Base-by-base conservation (phyloP, 495 filamentous ascomycete genomes). In the Penicillium robsamsonii region DNA sequence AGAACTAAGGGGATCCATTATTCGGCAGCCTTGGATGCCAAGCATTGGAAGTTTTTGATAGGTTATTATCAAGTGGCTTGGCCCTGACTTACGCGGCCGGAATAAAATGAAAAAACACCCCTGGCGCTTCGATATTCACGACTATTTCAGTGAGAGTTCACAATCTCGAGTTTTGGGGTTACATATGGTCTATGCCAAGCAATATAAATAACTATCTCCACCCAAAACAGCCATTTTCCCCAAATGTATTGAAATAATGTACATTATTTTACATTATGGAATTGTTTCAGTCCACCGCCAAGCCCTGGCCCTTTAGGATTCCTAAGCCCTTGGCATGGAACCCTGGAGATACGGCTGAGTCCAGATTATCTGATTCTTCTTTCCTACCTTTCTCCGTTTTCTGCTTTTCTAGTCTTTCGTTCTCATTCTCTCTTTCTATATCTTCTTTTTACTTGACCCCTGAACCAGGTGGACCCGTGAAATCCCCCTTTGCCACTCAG, bases 21-120 rank as follows among this genome's bases (percentile, higher is more conserved):
- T 54, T 52, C 50, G 50, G 50, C 10, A 51, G 46, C 46, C 40
- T 57, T 54, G 9, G 31, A 25, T 52, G 42, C 52, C 52, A 54
- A 54, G 52, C 24, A 12, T 10, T 12, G 13, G 20, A n/a, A 13
- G 13, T 25, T 9, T 45, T 44, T 37, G 11, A 22, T 31, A 33
- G n/a, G 42, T 46, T 33, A 27, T 5, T 27, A 27, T 3, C 18
- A 30, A 15, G 50, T 27, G 50, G 18, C 51, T 53, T 53, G 51
- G 51, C 30, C n/a, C 12, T 22, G 1, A 52, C 40, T 24, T 43
- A 52, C 50, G 50, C 17, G 49, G 4, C 25, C 25, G 22, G 22
- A 22, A 22, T 22, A 22, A 22, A 22, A 22, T 27, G 6, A 27
- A 27, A 27, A 27, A 22, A 22, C 1, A 1, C 22, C 25, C 25